A percentile compares a stretch with the other conserved stretches of the same genome.
These are phyloP conservation scores for Penicillium daleae DNA, from an alignment of 495 filamentous ascomycete species.

Conservation along the genomic window DNA sequence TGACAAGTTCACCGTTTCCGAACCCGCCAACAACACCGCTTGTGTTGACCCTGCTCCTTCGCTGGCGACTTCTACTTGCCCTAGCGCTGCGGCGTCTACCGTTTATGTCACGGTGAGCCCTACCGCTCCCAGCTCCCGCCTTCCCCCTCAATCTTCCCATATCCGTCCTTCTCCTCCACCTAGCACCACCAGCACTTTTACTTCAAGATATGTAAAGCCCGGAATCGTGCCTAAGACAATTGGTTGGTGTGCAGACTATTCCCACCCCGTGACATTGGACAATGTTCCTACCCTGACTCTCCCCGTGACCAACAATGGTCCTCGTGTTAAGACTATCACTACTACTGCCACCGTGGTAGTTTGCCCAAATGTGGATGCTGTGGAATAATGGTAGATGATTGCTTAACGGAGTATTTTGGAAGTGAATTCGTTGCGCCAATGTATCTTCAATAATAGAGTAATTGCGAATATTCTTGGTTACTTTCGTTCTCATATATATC, in stretches of 20 bases:
- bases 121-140: constrained; percentile 22
- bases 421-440: no score
- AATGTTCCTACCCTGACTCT: constrained; percentile 21
- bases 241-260: constrained; percentile 34
- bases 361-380: no score
- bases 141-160: constrained; percentile 4
- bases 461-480: no score
- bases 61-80: constrained; percentile 14
- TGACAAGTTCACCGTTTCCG: constrained; percentile 41
- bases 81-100: constrained; percentile 19
- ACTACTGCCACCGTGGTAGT: no score
- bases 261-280: constrained; percentile 32
- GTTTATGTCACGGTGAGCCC: constrained; percentile 34
- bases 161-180: constrained; percentile 13
- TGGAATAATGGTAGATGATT: no score
- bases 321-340: no score
- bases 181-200: constrained; percentile 13
- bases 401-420: no score
- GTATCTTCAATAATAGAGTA: no score
- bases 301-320: neutral
- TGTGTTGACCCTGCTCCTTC: neutral
- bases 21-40: neutral
- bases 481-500: no score
- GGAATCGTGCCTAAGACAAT: constrained; percentile 35
- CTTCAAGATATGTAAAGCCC: constrained; percentile 23